These are phyloP conservation scores for Chytriomyces confervae DNA, from an alignment of 192 early-diverging fungal species.

Conservation along the genomic window DNA sequence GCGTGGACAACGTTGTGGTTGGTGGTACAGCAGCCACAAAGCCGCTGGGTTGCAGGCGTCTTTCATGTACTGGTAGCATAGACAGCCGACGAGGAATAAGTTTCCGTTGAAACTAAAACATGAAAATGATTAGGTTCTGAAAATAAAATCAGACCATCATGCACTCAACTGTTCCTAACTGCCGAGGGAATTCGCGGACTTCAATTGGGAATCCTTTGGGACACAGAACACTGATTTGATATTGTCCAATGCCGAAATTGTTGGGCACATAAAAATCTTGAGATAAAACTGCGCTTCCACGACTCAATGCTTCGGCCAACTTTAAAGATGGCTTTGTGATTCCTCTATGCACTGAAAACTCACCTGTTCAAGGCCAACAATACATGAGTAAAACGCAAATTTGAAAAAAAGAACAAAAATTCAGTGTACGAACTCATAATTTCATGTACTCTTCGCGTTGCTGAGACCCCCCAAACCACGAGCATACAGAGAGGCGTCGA, in stretches of 20 bases:
- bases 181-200: slow-evolving; percentile 12
- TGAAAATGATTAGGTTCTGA: background rate
- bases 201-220: slow-evolving; percentile 5
- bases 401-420: background rate
- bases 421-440: background rate
- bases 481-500: background rate
- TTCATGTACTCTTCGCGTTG: background rate
- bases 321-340: background rate
- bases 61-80: background rate
- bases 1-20: background rate
- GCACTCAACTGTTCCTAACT: background rate
- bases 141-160: background rate
- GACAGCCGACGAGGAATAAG: slow-evolving; percentile 8
- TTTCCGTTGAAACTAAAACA: slow-evolving; percentile 8
- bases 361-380: background rate
- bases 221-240: slow-evolving; percentile 23
- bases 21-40: background rate
- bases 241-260: background rate
- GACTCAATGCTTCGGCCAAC: background rate
- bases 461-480: slow-evolving; percentile 1
- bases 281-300: background rate
- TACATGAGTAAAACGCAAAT: background rate
- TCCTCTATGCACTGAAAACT: background rate
- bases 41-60: background rate
- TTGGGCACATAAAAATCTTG: background rate